A percentile compares a stretch with the other conserved stretches of the same genome.
These are phyloP conservation scores for Talaromyces sp. DNA, from an alignment of 2,329 filamentous ascomycete genomes.

Conservation along the genomic window DNA sequence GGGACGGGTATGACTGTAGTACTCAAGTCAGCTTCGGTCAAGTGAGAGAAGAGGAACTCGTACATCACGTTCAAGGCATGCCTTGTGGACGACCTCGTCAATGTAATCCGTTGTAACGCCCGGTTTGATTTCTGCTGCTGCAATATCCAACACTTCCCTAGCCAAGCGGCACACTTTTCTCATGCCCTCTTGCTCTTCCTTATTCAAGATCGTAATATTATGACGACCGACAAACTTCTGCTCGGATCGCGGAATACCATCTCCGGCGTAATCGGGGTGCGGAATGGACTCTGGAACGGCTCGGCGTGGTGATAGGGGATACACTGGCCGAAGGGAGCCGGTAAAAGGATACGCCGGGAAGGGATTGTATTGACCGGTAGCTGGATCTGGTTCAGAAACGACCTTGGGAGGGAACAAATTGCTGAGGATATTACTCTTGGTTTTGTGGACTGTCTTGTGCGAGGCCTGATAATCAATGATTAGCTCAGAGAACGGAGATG, in stretches of 20 bases:
- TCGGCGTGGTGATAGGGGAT: slow-evolving; percentile 71
- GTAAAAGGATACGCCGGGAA: slow-evolving; percentile 85
- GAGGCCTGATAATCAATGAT: slow-evolving; percentile 54
- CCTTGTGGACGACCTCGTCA: slow-evolving; percentile 91
- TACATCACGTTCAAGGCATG: slow-evolving; percentile 88
- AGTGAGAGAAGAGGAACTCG: slow-evolving; percentile 35
- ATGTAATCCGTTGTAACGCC: slow-evolving; percentile 95
- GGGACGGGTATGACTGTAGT: slow-evolving; percentile 81
- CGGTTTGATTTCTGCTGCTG: slow-evolving; percentile 77
- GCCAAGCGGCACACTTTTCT: slow-evolving; percentile 83
- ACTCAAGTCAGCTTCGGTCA: slow-evolving; percentile 18
- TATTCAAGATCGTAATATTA: slow-evolving; percentile 78
- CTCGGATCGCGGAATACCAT: slow-evolving; percentile 70
- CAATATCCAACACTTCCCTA: slow-evolving; percentile 88
- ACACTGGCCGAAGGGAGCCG: slow-evolving; percentile 78
- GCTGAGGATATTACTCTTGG: slow-evolving; percentile 71
- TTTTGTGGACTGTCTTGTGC: slow-evolving; percentile 83
- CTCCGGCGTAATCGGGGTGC: slow-evolving; percentile 81
- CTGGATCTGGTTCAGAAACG: slow-evolving; percentile 88
- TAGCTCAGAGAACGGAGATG: slow-evolving; percentile 19
- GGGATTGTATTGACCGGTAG: slow-evolving; percentile 83
- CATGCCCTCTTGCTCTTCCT: slow-evolving; percentile 81
- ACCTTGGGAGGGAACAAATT: slow-evolving; percentile 72
- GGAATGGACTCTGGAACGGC: slow-evolving; percentile 75
- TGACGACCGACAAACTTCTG: slow-evolving; percentile 66